phyloP scores from a whole-genome alignment of 441 rosid genomes.

The Populus hybrid region DNA sequence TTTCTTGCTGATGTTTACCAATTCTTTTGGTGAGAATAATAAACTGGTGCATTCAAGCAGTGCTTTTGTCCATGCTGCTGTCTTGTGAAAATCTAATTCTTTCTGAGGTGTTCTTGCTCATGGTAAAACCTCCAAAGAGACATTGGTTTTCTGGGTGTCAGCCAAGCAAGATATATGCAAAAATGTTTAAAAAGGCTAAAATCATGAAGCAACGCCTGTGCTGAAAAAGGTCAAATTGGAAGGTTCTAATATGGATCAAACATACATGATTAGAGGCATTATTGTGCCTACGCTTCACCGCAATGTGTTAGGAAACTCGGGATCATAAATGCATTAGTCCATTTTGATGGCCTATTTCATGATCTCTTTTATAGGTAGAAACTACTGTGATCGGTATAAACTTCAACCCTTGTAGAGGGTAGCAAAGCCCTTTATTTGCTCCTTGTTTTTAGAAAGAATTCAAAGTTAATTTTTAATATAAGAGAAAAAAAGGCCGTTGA shows the following conservation, averaged over 20 bases:
- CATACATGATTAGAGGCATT: not conserved
- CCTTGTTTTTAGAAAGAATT: no score
- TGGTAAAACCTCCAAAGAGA: not conserved
- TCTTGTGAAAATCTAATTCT: not conserved
- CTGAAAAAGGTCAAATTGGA: not conserved
- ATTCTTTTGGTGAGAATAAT: constrained; percentile 14
- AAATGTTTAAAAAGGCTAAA: not conserved
- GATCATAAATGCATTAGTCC: no score
- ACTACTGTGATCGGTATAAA: no score
- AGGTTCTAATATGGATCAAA: constrained; percentile 9
- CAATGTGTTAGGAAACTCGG: not conserved
- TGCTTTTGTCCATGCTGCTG: no score
- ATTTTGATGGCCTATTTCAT: no score
- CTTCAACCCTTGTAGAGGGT: no score
- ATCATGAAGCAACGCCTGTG: not conserved
- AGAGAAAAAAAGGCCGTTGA: no score
- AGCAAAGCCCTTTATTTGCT: no score
- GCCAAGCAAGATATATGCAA: not conserved
- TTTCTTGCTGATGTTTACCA: constrained; percentile 13
- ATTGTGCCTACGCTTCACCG: not conserved
- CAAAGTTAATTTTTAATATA: no score
- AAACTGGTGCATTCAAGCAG: constrained; percentile 12
- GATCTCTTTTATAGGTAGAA: no score
- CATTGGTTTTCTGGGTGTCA: not conserved
- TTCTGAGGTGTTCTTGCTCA: not conserved